A percentile compares a stretch with the other conserved stretches of the same genome.
Evolutionary conservation across 2,329 filamentous ascomycete genomes (phyloP).

Genomic region (Talaromyces amestolkiae): DNA sequence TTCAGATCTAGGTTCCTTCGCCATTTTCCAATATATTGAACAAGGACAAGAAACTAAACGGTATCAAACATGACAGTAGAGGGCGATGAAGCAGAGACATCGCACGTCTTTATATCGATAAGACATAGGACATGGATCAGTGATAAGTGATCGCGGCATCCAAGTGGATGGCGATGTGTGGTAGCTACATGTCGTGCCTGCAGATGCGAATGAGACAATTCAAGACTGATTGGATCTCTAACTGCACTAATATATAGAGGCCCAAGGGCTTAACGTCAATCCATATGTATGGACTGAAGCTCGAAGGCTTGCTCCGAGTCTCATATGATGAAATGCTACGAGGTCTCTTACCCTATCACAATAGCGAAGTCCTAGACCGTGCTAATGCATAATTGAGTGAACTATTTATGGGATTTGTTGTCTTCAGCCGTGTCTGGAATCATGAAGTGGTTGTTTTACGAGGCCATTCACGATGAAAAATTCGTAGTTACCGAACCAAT

Average conservation of each 20-base stretch:
- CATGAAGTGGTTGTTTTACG: too few species aligned
- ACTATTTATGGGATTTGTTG: background rate
- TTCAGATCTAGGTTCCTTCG: background rate
- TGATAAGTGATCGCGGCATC: background rate
- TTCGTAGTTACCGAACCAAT: too few species aligned
- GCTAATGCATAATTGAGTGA: background rate
- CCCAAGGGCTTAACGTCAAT: too few species aligned
- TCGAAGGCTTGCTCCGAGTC: background rate
- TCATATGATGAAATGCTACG: background rate
- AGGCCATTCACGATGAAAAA: background rate
- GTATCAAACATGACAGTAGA: background rate
- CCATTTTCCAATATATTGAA: background rate
- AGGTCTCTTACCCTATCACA: background rate
- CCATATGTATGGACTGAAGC: background rate
- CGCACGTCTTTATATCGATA: background rate
- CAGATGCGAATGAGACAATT: background rate
- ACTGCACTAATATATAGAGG: too few species aligned
- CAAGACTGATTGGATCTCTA: background rate
- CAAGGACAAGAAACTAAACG: background rate
- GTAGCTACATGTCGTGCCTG: background rate
- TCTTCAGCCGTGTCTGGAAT: too few species aligned
- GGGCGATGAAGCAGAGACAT: background rate
- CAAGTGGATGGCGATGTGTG: background rate
- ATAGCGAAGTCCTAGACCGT: background rate
- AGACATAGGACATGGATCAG: background rate